Percentiles rank a stretch among this genome's conserved stretches.
phyloP scores from a whole-genome alignment of 2,329 filamentous ascomycete species.

The Cordyceps farinosa region DNA sequence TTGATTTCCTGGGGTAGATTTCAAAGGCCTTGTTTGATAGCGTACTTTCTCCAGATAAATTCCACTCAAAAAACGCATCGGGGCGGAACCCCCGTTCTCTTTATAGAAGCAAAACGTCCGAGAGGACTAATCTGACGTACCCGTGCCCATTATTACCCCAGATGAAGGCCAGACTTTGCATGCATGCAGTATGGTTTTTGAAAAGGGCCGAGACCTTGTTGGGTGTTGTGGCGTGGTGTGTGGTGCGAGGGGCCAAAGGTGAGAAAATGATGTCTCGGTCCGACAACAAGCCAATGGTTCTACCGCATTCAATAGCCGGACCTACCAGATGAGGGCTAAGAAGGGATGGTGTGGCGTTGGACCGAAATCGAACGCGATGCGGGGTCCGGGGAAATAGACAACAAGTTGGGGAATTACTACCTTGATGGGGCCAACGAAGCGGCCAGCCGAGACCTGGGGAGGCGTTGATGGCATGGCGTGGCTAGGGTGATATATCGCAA shows the following conservation, averaged over 20 bases:
- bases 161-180: background rate
- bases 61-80: background rate
- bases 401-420: background rate
- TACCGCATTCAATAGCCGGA: background rate
- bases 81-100: background rate
- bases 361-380: background rate
- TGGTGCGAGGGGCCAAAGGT: background rate
- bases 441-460: background rate
- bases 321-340: background rate
- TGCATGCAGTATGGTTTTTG: background rate
- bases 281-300: background rate
- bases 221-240: background rate
- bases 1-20: background rate
- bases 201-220: background rate
- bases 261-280: background rate
- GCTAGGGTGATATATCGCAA: too few relatives aligned
- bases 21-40: too few relatives aligned
- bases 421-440: background rate
- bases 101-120: background rate
- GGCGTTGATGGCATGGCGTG: too few relatives aligned
- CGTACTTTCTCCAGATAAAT: background rate
- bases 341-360: background rate
- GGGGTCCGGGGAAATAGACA: slow-evolving; percentile 5
- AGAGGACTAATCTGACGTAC: background rate
- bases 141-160: background rate